These are phyloP conservation scores for Solidago caesia DNA, from an alignment of 129 eudicot species.

Conservation along the genomic window DNA sequence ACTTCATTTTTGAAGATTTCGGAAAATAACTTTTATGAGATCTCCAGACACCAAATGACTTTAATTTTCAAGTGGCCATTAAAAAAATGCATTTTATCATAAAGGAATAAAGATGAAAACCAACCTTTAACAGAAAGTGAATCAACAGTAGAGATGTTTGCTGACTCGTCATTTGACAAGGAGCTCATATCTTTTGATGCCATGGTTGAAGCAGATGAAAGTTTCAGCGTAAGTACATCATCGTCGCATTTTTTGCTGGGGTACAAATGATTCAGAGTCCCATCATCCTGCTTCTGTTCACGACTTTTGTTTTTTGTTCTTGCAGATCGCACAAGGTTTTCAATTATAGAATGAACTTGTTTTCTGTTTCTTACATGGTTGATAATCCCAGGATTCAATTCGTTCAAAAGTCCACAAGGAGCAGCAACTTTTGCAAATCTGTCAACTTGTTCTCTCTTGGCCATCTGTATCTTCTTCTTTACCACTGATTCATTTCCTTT, in stretches of 20 bases:
- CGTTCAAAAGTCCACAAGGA: conserved; percentile 88
- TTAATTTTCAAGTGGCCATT: neutral
- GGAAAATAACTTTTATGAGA: neutral
- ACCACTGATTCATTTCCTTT: conserved; percentile 46
- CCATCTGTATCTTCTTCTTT: conserved; percentile 73
- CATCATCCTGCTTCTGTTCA: conserved; percentile 36
- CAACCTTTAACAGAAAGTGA: conserved; percentile 80
- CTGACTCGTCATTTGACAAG: conserved; percentile 62
- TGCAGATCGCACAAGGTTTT: conserved; percentile 73
- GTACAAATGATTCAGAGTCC: conserved; percentile 17
- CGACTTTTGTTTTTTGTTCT: conserved; percentile 38
- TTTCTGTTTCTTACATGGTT: conserved; percentile 90
- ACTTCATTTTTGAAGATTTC: neutral
- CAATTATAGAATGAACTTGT: conserved; percentile 91
- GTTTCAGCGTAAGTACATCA: conserved; percentile 52
- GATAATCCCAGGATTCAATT: conserved; percentile 85
- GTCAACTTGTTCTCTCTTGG: conserved; percentile 78
- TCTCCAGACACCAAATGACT: neutral
- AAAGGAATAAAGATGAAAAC: conserved; percentile 14
- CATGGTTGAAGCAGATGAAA: conserved; percentile 51
- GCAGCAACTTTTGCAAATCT: conserved; percentile 88
- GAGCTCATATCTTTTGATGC: conserved; percentile 58
- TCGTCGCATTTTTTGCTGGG: conserved; percentile 32
- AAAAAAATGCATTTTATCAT: neutral
- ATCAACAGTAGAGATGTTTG: conserved; percentile 47